These are phyloP conservation scores for Spergularia bocconei DNA, from an alignment of 148 eudicot genomes.

Conservation along the genomic window DNA sequence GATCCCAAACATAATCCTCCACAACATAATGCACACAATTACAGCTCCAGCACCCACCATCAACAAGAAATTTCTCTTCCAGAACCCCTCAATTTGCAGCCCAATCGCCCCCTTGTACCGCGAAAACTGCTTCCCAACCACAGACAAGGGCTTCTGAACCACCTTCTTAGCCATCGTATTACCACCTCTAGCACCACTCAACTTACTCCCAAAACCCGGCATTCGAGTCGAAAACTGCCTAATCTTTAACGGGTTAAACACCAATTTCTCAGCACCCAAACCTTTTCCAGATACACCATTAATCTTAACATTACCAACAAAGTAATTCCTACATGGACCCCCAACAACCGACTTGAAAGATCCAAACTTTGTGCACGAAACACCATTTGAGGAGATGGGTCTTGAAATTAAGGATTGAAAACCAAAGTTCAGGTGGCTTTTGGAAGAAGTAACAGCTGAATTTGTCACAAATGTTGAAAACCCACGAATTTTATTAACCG, in stretches of 20 bases:
- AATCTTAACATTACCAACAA: conserved; percentile 27
- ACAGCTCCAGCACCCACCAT: conserved; percentile 72
- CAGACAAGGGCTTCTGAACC: conserved; percentile 52
- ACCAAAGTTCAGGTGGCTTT: conserved; percentile 18
- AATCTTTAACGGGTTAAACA: conserved; percentile 46
- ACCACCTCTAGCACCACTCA: conserved; percentile 31
- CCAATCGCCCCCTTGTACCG: conserved; percentile 66
- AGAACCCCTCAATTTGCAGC: conserved; percentile 87
- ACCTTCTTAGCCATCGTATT: conserved; percentile 43
- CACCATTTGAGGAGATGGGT: conserved; percentile 36
- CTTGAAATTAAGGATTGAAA: conserved; percentile 26
- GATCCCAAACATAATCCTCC: conserved; percentile 90
- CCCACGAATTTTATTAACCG: conserved; percentile 16
- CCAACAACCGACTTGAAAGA: conserved; percentile 28
- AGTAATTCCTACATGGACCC: conserved; percentile 32
- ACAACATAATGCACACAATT: conserved; percentile 67
- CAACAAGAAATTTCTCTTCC: conserved; percentile 77
- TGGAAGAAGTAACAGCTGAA: conserved; percentile 26
- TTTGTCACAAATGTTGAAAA: conserved; percentile 26
- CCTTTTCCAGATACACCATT: conserved; percentile 11
- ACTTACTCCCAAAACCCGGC: conserved; percentile 44
- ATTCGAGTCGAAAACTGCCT: conserved; percentile 49
- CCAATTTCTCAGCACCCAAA: conserved; percentile 30
- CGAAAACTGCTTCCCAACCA: conserved; percentile 36
- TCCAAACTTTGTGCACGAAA: conserved; percentile 25